Base-by-base conservation (phyloP, 805 yeast species). In the Candida awuae region DNA sequence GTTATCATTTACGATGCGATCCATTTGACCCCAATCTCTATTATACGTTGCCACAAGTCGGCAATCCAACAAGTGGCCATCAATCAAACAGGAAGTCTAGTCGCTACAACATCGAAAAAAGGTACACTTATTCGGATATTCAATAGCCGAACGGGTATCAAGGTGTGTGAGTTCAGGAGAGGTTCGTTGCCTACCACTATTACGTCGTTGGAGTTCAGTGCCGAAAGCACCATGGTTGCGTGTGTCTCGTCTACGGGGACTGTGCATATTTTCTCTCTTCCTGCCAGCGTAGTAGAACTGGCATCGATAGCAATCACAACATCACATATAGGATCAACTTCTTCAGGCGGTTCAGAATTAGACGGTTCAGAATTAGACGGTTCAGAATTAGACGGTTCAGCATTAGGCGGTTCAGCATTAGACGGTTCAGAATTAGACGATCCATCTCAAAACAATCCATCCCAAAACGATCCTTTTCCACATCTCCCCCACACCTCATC, bases 101-200 rank as follows among this genome's bases (percentile, higher is more conserved):
- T 90, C 32, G 96, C 97, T 1, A 84, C 97, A 0, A 86, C 96
- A 6, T 84, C 95, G 0, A 76, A 71, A 26, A 84, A 85, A 53
- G 98, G 98, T 2, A 92, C 97, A 0, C 77, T 92, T 17, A 76
- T 90, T 3, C 65, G 97, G 32, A 80, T 92, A 3, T 92, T 88
- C 53, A 66, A 80, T 26, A 77, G 84, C 0, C 67, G 69, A 2
- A 71, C 78, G 2, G 87, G 88, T 0, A 61, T 66, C 21, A 75
- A 73, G 48, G 57, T 84, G 14, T 74, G 68, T 43, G 90, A 86
- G 57, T 84, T 84, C 58, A 68, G 95, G 47, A 65, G 95, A 49
- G 95, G 95, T 1, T 77, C 90, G 2, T 88, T 88, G 55, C 84
- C 85, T 3, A 84, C 97, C 2, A 72, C 68, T 45, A 84, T 92